phyloP scores from a whole-genome alignment of 106 monocot species.

The Dioscorea zingiberensis region DNA sequence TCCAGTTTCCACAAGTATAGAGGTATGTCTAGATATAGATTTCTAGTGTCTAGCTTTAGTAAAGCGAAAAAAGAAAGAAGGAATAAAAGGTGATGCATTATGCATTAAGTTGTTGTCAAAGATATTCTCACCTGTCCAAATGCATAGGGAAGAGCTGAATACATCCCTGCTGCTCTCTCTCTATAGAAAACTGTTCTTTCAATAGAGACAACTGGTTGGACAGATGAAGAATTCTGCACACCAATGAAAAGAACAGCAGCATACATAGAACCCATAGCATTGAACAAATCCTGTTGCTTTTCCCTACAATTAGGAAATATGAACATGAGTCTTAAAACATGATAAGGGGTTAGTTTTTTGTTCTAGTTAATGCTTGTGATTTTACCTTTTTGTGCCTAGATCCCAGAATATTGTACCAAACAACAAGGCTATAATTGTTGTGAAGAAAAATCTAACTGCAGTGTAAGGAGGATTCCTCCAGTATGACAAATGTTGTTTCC shows the following conservation, averaged over 20 bases:
- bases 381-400: constrained; percentile 20
- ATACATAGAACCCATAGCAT: constrained; percentile 4
- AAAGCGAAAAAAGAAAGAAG: not conserved
- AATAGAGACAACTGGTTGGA: not conserved
- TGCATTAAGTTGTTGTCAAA: not conserved
- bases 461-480: constrained; percentile 31
- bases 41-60: not conserved
- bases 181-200: not conserved
- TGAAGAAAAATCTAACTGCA: constrained; percentile 25
- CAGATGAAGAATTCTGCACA: not conserved
- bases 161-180: constrained; percentile 1
- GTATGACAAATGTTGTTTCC: constrained; percentile 31
- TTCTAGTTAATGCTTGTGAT: not conserved
- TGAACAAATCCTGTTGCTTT: not conserved
- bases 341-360: too few relatives aligned
- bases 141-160: not conserved
- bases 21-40: not conserved
- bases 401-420: constrained; percentile 29
- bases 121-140: not conserved
- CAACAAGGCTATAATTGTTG: constrained; percentile 6
- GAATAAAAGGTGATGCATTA: not conserved
- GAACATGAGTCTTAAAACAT: not conserved
- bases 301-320: not conserved
- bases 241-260: not conserved
- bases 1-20: not conserved